Evolutionary conservation across 2,329 filamentous ascomycete species (phyloP).

Genomic region (Tothia fuscella): DNA sequence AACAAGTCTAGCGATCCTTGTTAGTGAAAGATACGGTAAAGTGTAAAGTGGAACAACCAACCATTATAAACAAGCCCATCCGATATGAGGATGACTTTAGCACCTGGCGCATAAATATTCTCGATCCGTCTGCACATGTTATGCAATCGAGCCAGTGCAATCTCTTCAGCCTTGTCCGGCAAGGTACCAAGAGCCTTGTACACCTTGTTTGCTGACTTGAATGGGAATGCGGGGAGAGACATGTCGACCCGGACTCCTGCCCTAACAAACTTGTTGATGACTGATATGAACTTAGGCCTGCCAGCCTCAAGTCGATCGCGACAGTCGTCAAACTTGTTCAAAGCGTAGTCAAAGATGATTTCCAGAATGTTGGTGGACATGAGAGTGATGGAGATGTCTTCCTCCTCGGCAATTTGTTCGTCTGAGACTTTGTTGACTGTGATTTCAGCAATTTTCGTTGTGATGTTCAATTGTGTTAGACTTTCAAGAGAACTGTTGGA

Average conservation of each 20-base stretch:
- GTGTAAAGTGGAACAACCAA: constrained; percentile 10
- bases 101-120: constrained; percentile 28
- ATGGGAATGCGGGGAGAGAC: constrained; percentile 35
- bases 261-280: constrained; percentile 13
- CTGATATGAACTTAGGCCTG: constrained; percentile 13
- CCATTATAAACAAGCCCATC: constrained; percentile 33
- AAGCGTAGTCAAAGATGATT: constrained; percentile 18
- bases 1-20: constrained; percentile 22
- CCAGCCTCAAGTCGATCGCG: constrained; percentile 14
- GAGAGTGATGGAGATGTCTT: background rate
- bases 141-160: constrained; percentile 30
- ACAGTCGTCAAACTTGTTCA: constrained; percentile 19
- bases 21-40: background rate
- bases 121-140: constrained; percentile 28
- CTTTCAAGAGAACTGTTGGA: too few species aligned
- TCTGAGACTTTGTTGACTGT: too few species aligned
- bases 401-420: too few species aligned
- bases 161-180: constrained; percentile 32
- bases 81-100: constrained; percentile 30
- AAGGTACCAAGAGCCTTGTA: constrained; percentile 42
- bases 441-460: too few species aligned
- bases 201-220: constrained; percentile 43
- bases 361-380: constrained; percentile 13
- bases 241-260: constrained; percentile 11
- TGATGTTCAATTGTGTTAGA: too few species aligned